A percentile compares a stretch with the other conserved stretches of the same genome.
Evolutionary conservation across 1,284 basidiomycete species (phyloP).

Genomic region (Trametes pubescens): DNA sequence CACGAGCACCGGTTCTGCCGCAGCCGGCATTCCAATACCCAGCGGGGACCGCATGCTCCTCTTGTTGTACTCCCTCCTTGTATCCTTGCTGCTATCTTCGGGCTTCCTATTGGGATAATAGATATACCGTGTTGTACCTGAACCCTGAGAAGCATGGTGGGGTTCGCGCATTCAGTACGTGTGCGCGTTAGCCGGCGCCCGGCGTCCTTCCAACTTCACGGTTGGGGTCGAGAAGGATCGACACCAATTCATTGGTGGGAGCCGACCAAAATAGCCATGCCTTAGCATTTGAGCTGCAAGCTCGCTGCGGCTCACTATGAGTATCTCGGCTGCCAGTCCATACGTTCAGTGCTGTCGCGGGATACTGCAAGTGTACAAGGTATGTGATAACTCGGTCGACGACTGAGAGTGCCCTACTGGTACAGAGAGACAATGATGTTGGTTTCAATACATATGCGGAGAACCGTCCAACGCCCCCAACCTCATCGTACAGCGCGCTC

Average conservation of each 20-base stretch:
- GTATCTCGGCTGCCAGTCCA: neutral
- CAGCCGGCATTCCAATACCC: conserved; percentile 9
- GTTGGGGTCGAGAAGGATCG: conserved; percentile 7
- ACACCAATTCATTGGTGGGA: conserved; percentile 9
- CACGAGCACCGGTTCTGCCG: conserved; percentile 17
- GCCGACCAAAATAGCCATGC: neutral
- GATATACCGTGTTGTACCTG: conserved; percentile 11
- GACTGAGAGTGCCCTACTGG: conserved; percentile 16
- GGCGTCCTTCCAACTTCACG: conserved; percentile 8
- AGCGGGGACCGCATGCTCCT: conserved; percentile 19
- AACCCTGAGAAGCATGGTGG: neutral
- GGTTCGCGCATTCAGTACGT: conserved; percentile 4
- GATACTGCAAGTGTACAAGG: neutral
- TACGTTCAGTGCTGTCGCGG: neutral
- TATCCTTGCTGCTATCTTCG: conserved; percentile 21
- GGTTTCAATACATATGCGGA: conserved; percentile 22
- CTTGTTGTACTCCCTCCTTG: conserved; percentile 29
- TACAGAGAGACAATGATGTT: conserved; percentile 23
- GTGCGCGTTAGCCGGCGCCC: conserved; percentile 6
- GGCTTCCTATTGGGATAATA: conserved; percentile 22
- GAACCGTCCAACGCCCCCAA: conserved; percentile 4
- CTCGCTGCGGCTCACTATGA: neutral
- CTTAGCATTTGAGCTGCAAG: neutral
- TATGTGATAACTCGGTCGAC: conserved; percentile 1
- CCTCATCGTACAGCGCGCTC: neutral